Conservation (phyloP, 2,329 filamentous ascomycete species). For the Sarocladium strictum region DNA sequence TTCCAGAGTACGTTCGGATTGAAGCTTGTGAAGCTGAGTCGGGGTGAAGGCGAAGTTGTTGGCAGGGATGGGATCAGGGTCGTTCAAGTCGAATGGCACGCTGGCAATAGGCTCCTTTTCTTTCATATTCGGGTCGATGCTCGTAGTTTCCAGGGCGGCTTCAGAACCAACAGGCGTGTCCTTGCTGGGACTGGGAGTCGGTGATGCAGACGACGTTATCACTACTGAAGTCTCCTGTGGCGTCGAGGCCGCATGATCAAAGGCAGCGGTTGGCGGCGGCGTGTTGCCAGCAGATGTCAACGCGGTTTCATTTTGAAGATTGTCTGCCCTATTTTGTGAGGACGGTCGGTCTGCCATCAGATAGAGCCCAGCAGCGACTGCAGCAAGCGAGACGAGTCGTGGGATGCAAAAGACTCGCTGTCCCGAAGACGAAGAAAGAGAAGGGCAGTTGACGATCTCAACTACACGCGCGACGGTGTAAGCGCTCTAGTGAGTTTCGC, state of each 20-base stretch:
- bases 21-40: conserved; percentile 45
- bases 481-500: no score
- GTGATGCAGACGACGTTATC: neutral
- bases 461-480: no score
- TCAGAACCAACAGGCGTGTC: neutral
- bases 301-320: neutral
- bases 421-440: neutral
- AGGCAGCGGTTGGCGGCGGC: neutral
- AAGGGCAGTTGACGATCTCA: no score
- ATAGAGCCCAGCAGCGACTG: neutral
- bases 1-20: conserved; percentile 42
- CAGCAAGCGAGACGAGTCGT: neutral
- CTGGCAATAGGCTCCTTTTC: neutral
- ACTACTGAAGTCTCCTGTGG: neutral
- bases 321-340: neutral
- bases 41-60: conserved; percentile 50
- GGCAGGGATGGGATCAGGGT: conserved; percentile 19
- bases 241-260: conserved; percentile 1
- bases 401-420: no score
- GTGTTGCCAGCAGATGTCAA: neutral
- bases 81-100: conserved; percentile 18
- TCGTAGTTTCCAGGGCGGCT: neutral
- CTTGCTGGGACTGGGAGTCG: neutral
- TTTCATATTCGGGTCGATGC: neutral
- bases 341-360: conserved; percentile 4